Base-by-base conservation (phyloP, 140 eudicot species). In the Anethum foeniculum region DNA sequence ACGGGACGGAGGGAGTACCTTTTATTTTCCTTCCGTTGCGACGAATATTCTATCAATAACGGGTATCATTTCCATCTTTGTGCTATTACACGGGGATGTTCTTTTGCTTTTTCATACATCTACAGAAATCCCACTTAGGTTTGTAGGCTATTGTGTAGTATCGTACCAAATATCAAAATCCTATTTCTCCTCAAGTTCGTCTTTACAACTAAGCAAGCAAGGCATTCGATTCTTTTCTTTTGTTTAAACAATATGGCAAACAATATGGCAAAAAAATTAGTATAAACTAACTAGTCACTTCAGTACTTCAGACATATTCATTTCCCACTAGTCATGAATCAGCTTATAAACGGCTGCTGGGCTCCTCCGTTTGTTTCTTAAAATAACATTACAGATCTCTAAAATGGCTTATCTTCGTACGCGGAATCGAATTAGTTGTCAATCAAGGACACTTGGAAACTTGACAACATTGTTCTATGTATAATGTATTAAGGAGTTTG, bases 41-140 rank as follows among this genome's bases (percentile, higher is more conserved):
- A 39, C 5, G 47, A 43, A 46, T 46, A 46, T 46, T 46, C 49
- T 12, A 11, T 46, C 15, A 10, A 12, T 11, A 46, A 46, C 15
- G 15, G 49, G 15, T 34, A 46, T 46, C 49, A n/a, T n/a, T 10
- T 1, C 15, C 49, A 46, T 46, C 49, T 46, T 46, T 46, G 2
- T 46, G 15, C 3, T 46, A 58, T 56, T 62, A 1, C 34, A 13
- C 16, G 2, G 7, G 38, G 36, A 30, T 6, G 14, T 71, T 71
- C 76, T 71, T 71, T 74, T 27, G 12, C 23, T 16, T 5, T 25
- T 8, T 18, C 12, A 64, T 18, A 58, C 2, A 78, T 56, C 38
- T 56, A 58, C 81, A 78, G 54, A 30, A 78, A 78, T 47, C 56
- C 73, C 81, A 78, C 81, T 78, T 16, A 43, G 23, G 44, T 77